These are phyloP conservation scores for Penicillium tannophilum DNA, from an alignment of 495 filamentous ascomycete genomes.

Conservation along the genomic window DNA sequence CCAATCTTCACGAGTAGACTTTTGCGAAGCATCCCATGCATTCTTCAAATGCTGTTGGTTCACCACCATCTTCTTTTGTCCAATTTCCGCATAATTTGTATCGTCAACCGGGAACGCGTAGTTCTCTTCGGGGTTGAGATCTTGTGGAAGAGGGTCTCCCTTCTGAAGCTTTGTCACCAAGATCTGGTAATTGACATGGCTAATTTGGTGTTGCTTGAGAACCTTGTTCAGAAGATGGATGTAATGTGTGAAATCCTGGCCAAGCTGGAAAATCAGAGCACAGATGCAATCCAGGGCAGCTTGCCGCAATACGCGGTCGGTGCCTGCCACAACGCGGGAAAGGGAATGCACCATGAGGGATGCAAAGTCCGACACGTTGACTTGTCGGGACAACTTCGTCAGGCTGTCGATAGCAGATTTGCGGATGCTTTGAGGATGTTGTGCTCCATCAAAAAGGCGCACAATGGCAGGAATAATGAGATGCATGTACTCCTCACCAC, in stretches of 20 bases:
- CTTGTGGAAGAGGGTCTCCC: conserved; percentile 88
- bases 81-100: conserved; percentile 74
- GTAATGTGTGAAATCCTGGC: conserved; percentile 92
- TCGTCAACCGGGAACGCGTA: conserved; percentile 81
- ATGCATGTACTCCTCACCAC: conserved; percentile 98
- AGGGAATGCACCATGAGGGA: conserved; percentile 93
- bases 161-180: conserved; percentile 90
- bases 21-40: conserved; percentile 94
- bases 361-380: conserved; percentile 96
- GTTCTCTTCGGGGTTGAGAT: conserved; percentile 85
- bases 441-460: conserved; percentile 81
- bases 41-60: conserved; percentile 97
- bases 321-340: conserved; percentile 71
- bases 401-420: conserved; percentile 93
- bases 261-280: conserved; percentile 92
- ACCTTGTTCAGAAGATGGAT: conserved; percentile 85
- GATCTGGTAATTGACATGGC: conserved; percentile 85
- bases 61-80: conserved; percentile 89
- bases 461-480: conserved; percentile 97
- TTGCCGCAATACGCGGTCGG: conserved; percentile 71
- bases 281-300: conserved; percentile 95
- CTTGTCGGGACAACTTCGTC: conserved; percentile 90
- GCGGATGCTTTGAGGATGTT: conserved; percentile 73
- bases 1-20: conserved; percentile 97
- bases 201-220: conserved; percentile 65